These are phyloP conservation scores for Lentinula sp. DNA, from an alignment of 768 basidiomycete species.

Conservation along the genomic window DNA sequence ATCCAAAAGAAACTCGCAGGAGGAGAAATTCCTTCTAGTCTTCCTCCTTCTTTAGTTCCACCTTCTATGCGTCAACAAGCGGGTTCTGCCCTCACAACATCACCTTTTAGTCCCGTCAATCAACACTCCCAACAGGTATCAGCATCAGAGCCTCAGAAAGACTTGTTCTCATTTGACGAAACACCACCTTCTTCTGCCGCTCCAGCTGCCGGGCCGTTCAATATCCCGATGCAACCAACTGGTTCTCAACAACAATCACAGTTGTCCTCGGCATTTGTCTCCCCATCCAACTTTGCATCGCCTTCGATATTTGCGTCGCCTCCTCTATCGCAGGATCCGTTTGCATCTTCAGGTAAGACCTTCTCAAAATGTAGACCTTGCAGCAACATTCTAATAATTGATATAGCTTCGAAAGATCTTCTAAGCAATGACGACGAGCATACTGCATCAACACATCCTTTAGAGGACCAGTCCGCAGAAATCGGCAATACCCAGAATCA, in stretches of 20 bases:
- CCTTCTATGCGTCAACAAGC: constrained; percentile 59
- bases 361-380: background rate
- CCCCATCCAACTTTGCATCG: constrained; percentile 14
- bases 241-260: constrained; percentile 17
- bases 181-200: constrained; percentile 38
- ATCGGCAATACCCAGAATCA: constrained; percentile 88
- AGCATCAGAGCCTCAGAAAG: constrained; percentile 32
- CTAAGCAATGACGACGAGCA: constrained; percentile 71
- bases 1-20: constrained; percentile 84
- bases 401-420: constrained; percentile 38
- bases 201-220: constrained; percentile 30
- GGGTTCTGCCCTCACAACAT: constrained; percentile 24
- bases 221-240: constrained; percentile 18
- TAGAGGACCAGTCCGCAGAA: constrained; percentile 75
- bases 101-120: constrained; percentile 38
- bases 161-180: constrained; percentile 51
- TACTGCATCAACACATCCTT: constrained; percentile 31
- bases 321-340: constrained; percentile 40
- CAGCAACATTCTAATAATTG: background rate
- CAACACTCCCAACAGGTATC: constrained; percentile 20
- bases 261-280: constrained; percentile 19
- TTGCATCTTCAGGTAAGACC: constrained; percentile 26
- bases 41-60: constrained; percentile 75
- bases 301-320: constrained; percentile 14
- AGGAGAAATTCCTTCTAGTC: constrained; percentile 60